Evolutionary conservation across 116 monocot species (phyloP), one percentile per base, ranked within the genome.

Genomic region (Papilionanthe hybrid): DNA sequence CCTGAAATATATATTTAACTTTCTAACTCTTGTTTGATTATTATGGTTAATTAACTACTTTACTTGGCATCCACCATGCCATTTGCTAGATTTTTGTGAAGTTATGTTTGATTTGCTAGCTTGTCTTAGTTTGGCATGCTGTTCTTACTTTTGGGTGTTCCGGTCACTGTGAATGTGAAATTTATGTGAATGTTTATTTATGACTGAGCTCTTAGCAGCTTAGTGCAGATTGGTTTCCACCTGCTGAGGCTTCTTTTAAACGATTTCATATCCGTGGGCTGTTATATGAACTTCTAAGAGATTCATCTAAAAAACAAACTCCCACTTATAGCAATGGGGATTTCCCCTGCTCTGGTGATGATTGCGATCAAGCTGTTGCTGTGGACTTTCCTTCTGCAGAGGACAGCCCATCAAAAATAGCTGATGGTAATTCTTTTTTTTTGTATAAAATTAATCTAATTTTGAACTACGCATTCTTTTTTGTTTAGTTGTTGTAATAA

Each of bases 211-310:
- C 27, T 75, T 84, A 83, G 42, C 89, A 92, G 92, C 89, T 92
- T 69, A 86, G 72, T 79, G 79, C 55, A 19, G 82, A 89, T 73
- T 92, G 92, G 92, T 92, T 92, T 83, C 79, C 82, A 78, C 89
- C 92, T 79, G 79, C 88, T 55, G 92, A 89, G 55, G 92, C 89
- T 80, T 92, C 89, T 81, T 81, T 82, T 17, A 92, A 92, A 55
- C 87, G 92, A 27, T 80, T 80, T 76, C 22, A 84, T 19, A 92
- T 92, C 28, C 79, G 84, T 37, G 89, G 87, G 72, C 50, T 92
- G 25, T 84, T 92, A 50, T 84, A 89, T 68, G 79, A 89, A 10
- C 87, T 89, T 82, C 66, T 89, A 20, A 74, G 80, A 42, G 81
- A 86, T 78, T 30, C 82, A 30, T 78, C 77, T 79, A 86, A 88